Evolutionary conservation across 345 rosid genomes (phyloP).

Genomic region (Mercurialis annua): DNA sequence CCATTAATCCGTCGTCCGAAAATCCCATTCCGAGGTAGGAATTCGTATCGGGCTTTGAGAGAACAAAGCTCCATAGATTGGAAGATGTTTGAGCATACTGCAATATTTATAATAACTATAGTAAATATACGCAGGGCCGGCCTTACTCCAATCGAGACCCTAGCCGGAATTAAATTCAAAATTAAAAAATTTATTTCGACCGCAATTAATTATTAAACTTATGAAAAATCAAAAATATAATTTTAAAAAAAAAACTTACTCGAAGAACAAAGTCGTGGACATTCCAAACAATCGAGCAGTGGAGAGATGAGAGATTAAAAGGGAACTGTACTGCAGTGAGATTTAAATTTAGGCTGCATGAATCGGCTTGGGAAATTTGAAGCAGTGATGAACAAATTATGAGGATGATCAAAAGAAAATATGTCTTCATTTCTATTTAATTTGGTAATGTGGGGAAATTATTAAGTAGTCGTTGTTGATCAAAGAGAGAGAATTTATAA

Average conservation of each 20-base stretch:
- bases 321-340: slow-evolving; percentile 34
- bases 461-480: neutral
- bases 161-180: too few species aligned
- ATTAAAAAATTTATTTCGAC: too few species aligned
- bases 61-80: slow-evolving; percentile 69
- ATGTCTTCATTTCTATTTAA: neutral
- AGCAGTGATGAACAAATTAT: neutral
- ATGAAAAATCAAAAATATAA: too few species aligned
- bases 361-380: slow-evolving; percentile 27
- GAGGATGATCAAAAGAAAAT: slow-evolving; percentile 1
- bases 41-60: slow-evolving; percentile 51
- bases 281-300: slow-evolving; percentile 52
- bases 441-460: slow-evolving; percentile 4
- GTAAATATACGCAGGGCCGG: too few species aligned
- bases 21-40: slow-evolving; percentile 67
- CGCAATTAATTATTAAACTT: too few species aligned
- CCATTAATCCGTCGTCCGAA: slow-evolving; percentile 57
- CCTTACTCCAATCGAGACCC: too few species aligned
- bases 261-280: slow-evolving; percentile 48
- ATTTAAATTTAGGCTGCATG: slow-evolving; percentile 34
- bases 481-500: neutral
- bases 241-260: slow-evolving; percentile 43
- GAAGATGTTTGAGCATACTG: slow-evolving; percentile 46
- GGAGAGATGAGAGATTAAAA: slow-evolving; percentile 43
- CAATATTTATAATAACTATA: too few species aligned